These are phyloP conservation scores for Pseudogymnoascus sp. DNA, from an alignment of 2,329 filamentous ascomycete genomes.

Conservation along the genomic window DNA sequence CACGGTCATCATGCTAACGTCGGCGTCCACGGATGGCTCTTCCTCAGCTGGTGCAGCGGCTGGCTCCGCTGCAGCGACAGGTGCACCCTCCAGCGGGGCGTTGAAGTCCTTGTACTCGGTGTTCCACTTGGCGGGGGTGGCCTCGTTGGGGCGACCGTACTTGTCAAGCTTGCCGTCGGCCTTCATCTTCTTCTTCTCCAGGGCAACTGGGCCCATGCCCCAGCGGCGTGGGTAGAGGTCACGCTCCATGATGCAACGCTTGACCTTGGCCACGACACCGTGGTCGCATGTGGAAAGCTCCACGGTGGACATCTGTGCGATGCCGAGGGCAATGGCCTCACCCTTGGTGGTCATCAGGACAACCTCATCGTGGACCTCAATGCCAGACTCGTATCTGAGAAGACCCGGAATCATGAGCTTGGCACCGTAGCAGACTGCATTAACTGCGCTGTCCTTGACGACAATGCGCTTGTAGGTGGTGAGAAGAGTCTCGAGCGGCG, in stretches of 20 bases:
- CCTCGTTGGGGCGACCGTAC: conserved; percentile 86
- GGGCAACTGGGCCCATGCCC: conserved; percentile 86
- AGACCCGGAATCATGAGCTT: conserved; percentile 98
- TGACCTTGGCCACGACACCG: conserved; percentile 96
- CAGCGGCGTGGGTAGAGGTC: conserved; percentile 94
- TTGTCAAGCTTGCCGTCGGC: conserved; percentile 97
- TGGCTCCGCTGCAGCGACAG: conserved; percentile 31
- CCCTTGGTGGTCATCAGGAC: conserved; percentile 99
- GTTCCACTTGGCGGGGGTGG: conserved; percentile 89
- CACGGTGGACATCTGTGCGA: conserved; percentile 95
- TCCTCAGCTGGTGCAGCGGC: conserved; percentile 28
- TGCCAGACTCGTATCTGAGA: conserved; percentile 81
- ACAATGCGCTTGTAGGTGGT: conserved; percentile 93
- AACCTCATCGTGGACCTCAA: conserved; percentile 92
- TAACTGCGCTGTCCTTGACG: conserved; percentile 93
- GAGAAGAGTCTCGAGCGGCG: conserved; percentile 85
- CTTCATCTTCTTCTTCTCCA: conserved; percentile 99
- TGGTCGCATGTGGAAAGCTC: conserved; percentile 97
- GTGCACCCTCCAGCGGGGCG: conserved; percentile 38
- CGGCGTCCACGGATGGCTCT: conserved; percentile 30
- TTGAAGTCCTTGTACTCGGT: conserved; percentile 86
- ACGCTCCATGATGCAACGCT: conserved; percentile 99
- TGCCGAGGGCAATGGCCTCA: conserved; percentile 92
- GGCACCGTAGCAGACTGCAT: conserved; percentile 96
- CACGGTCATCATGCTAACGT: conserved; percentile 43